phyloP scores from a whole-genome alignment of 1,284 basidiomycete genomes.

The Austroboletus sp. region DNA sequence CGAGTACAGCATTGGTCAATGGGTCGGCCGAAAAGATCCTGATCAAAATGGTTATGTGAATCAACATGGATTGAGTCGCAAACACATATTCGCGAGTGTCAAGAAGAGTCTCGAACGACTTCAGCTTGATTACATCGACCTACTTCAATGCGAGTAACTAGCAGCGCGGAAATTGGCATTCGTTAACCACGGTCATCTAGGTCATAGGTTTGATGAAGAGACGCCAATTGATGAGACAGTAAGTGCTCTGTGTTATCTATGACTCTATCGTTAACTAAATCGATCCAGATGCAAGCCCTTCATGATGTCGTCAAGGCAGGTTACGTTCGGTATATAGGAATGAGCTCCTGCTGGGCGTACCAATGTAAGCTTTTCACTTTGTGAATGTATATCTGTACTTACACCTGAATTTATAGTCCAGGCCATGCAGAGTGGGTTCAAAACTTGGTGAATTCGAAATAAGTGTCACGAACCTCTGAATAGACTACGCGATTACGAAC shows the following conservation, averaged over 20 bases:
- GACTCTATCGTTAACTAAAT: not conserved
- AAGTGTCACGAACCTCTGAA: slow-evolving; percentile 1
- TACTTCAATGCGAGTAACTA: slow-evolving; percentile 47
- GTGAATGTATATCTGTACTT: not conserved
- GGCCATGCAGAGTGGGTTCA: slow-evolving; percentile 33
- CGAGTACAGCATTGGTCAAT: slow-evolving; percentile 19
- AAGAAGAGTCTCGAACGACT: slow-evolving; percentile 60
- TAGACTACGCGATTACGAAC: slow-evolving; percentile 35
- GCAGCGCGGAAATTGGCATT: not conserved
- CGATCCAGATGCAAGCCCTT: slow-evolving; percentile 48
- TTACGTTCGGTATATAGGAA: slow-evolving; percentile 54
- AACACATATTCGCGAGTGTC: slow-evolving; percentile 71
- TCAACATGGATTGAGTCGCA: slow-evolving; percentile 49
- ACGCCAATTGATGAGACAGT: slow-evolving; percentile 33
- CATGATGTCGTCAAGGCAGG: slow-evolving; percentile 51
- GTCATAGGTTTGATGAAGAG: slow-evolving; percentile 29
- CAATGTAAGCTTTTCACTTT: slow-evolving; percentile 28
- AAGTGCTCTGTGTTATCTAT: not conserved
- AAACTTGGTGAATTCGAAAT: not conserved
- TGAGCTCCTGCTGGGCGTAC: slow-evolving; percentile 40
- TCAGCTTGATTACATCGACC: slow-evolving; percentile 64
- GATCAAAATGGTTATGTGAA: slow-evolving; percentile 53
- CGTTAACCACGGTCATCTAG: slow-evolving; percentile 7
- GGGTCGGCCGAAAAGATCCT: slow-evolving; percentile 18
- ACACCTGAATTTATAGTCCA: slow-evolving; percentile 23